Percentiles rank a stretch among this genome's conserved stretches.
Evolutionary conservation across 202 grass and related monocot species (phyloP).

Genomic region (Thinopyrum obtusiflorum): DNA sequence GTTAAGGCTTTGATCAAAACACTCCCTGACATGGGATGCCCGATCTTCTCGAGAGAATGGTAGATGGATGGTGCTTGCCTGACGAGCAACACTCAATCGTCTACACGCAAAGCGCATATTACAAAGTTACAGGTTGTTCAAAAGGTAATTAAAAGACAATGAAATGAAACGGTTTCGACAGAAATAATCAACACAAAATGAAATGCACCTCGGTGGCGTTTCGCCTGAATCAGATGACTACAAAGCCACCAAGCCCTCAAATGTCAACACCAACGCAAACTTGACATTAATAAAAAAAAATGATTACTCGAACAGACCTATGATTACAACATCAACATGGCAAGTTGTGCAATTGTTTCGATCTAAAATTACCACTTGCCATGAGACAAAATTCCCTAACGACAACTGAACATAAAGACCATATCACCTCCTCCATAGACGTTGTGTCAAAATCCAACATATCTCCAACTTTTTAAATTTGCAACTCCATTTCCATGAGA

Average conservation of each 20-base stretch:
- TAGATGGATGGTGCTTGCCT: neutral
- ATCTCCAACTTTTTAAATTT: neutral
- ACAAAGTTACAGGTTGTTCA: neutral
- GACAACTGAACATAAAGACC: neutral
- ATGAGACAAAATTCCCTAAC: neutral
- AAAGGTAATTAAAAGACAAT: neutral
- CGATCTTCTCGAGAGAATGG: neutral
- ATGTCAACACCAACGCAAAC: neutral
- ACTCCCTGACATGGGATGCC: neutral
- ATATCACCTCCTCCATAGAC: no score
- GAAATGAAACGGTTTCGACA: neutral
- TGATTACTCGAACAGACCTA: neutral
- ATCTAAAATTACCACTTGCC: neutral
- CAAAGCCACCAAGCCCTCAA: neutral
- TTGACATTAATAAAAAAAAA: neutral
- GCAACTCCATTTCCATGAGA: neutral
- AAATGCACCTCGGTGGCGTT: neutral
- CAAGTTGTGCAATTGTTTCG: neutral
- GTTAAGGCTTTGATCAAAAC: neutral
- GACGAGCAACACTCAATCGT: neutral
- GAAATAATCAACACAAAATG: neutral
- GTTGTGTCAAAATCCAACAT: neutral
- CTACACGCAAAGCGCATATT: neutral
- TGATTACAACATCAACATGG: neutral
- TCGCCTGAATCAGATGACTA: neutral